Evolutionary conservation across 306 rosid species (phyloP), one percentile per base, ranked within the genome.

Genomic region (Citrullus amarus): DNA sequence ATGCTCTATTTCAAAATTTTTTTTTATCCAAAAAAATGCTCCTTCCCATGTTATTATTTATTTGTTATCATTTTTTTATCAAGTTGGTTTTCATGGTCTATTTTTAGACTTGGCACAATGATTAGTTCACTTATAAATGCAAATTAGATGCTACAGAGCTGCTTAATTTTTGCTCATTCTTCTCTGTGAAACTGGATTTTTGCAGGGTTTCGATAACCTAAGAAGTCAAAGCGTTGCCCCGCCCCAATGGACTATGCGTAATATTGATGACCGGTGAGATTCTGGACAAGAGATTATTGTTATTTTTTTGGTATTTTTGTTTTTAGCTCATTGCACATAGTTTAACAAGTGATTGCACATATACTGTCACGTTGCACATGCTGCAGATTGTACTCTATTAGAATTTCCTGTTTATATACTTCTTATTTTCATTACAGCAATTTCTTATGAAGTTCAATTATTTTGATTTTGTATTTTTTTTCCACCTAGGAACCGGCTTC

Each of bases 181-280:
- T 56, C 78, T 74, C 4, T 50, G 48, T 17, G 63, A 80, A 76
- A 86, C 28, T 82, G 80, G 65, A 58, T 71, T 30, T 68, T 81
- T 85, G 78, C 81, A 95, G 99, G 99, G 97, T 79, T 95, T 95
- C 80, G 99, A 92, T 84, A 92, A 95, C 86, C 89, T 92, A 28
- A 85, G 99, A 86, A 92, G 84, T 86, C 97, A 92, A 70, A 87
- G 84, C 80, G 97, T 86, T 83, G 90, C 97, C 84, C 99, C 99
- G 66, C 86, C 99, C 51, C 97, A 95, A 80, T 95, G 99, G 99
- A 92, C 96, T 80, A 90, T 91, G 97, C 97, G 99, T 77, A 95
- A 95, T 80, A 82, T 83, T 62, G 97, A 92, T 83, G 99, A 95
- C 86, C 91, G 99, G 99, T 92, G 86, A 77, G 81, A 79, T 71